A percentile compares a stretch with the other conserved stretches of the same genome.
Evolutionary conservation across 225 moss, liverwort and hornwort genomes (phyloP).

Genomic region (Physcomitrellopsis africana): DNA sequence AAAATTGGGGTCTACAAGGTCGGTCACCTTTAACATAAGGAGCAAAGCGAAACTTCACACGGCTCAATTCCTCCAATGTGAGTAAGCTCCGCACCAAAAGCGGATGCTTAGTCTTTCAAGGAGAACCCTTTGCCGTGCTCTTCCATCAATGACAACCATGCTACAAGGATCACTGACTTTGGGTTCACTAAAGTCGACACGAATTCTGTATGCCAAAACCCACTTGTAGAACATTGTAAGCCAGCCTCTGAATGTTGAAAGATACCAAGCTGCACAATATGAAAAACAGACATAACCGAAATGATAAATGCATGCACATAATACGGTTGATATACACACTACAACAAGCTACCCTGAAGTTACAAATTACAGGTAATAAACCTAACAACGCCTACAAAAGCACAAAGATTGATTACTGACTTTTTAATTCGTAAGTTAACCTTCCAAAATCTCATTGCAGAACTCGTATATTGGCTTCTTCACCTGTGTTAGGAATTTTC

Average conservation of each 20-base stretch:
- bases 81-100: neutral
- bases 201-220: slow-evolving; percentile 16
- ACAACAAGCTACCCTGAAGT: neutral
- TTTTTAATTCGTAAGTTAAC: slow-evolving; percentile 25
- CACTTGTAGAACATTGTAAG: slow-evolving; percentile 18
- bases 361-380: slow-evolving; percentile 5
- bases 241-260: slow-evolving; percentile 23
- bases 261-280: slow-evolving; percentile 27
- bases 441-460: slow-evolving; percentile 10
- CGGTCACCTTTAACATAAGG: neutral
- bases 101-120: neutral
- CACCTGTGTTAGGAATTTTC: slow-evolving; percentile 47
- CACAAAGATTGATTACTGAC: slow-evolving; percentile 25
- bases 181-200: slow-evolving; percentile 7
- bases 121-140: neutral
- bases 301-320: neutral
- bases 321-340: neutral
- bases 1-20: neutral
- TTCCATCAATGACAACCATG: neutral
- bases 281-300: neutral
- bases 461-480: slow-evolving; percentile 22
- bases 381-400: slow-evolving; percentile 14
- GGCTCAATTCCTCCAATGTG: neutral
- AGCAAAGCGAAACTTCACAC: slow-evolving; percentile 8
- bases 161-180: slow-evolving; percentile 21